phyloP scores from a whole-genome alignment of 2,329 filamentous ascomycete species.

The Fusarium sp. region DNA sequence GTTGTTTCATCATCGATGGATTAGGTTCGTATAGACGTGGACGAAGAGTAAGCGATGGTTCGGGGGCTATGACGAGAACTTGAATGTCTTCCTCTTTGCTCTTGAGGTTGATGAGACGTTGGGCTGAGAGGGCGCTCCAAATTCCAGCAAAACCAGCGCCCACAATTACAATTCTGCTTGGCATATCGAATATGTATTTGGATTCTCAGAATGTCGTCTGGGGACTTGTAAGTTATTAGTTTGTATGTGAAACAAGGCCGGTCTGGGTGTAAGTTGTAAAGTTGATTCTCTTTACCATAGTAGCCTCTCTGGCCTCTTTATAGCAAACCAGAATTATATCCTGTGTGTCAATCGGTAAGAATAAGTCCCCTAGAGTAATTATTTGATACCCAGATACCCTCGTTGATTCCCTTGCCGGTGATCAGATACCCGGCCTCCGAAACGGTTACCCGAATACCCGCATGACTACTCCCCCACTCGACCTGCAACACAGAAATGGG shows the following conservation, averaged over 20 bases:
- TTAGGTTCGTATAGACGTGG: slow-evolving; percentile 49
- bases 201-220: fast-evolving
- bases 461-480: too few relatives aligned
- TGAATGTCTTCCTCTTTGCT: slow-evolving; percentile 22
- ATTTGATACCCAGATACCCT: too few relatives aligned
- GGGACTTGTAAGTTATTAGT: neutral
- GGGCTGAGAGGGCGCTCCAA: slow-evolving; percentile 23
- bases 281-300: too few relatives aligned
- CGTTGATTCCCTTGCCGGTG: neutral
- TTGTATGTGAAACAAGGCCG: neutral
- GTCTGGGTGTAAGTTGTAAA: too few relatives aligned
- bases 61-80: slow-evolving; percentile 47
- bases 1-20: slow-evolving; percentile 30
- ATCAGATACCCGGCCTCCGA: neutral
- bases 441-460: neutral
- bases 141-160: slow-evolving; percentile 18
- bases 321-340: too few relatives aligned
- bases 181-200: neutral
- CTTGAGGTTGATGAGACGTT: slow-evolving; percentile 8
- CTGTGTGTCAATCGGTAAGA: too few relatives aligned
- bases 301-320: too few relatives aligned
- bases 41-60: slow-evolving; percentile 44
- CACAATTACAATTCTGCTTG: slow-evolving; percentile 13
- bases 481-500: too few relatives aligned
- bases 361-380: too few relatives aligned